A percentile compares a stretch with the other conserved stretches of the same genome.
Conservation (phyloP, 2,329 filamentous ascomycete species). For the Penicillium sp. region DNA sequence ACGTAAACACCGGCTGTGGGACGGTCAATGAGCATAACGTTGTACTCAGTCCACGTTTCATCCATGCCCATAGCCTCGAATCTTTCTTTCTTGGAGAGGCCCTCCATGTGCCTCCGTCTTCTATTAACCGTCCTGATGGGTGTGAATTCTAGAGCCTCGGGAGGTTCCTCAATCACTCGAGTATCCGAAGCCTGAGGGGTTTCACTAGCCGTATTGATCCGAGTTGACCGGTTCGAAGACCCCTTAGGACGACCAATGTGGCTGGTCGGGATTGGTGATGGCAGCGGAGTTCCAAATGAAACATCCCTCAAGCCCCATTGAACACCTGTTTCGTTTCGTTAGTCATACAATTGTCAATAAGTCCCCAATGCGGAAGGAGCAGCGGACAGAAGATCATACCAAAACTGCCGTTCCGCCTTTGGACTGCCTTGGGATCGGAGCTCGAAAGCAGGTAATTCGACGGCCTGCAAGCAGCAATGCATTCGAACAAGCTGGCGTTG, state of each 20-base stretch:
- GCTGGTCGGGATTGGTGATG: slow-evolving; percentile 3
- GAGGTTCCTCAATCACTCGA: slow-evolving; percentile 3
- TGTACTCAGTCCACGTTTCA: slow-evolving; percentile 41
- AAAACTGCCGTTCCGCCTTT: slow-evolving; percentile 28
- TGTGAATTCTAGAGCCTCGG: background rate
- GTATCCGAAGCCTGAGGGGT: slow-evolving; percentile 7
- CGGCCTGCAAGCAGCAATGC: slow-evolving; percentile 31
- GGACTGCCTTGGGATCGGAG: slow-evolving; percentile 32
- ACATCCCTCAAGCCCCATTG: slow-evolving; percentile 5
- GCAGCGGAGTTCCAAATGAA: slow-evolving; percentile 7
- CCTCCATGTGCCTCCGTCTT: slow-evolving; percentile 20
- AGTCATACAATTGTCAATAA: background rate
- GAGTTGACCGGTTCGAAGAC: slow-evolving; percentile 14
- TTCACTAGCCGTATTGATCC: slow-evolving; percentile 4
- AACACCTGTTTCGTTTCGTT: slow-evolving; percentile 6
- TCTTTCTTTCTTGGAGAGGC: slow-evolving; percentile 37
- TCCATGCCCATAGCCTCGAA: slow-evolving; percentile 39
- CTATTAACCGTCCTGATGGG: slow-evolving; percentile 11
- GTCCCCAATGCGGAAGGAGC: background rate
- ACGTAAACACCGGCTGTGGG: slow-evolving; percentile 38
- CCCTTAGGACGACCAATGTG: slow-evolving; percentile 15
- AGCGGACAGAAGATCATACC: slow-evolving; percentile 20
- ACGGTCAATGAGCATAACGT: slow-evolving; percentile 35
- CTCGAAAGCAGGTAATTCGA: slow-evolving; percentile 31
- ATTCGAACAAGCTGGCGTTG: slow-evolving; percentile 41